Evolutionary conservation across 2,329 filamentous ascomycete genomes (phyloP), one percentile per base, ranked within the genome.

Genomic region (Mollisiaceae sp.): DNA sequence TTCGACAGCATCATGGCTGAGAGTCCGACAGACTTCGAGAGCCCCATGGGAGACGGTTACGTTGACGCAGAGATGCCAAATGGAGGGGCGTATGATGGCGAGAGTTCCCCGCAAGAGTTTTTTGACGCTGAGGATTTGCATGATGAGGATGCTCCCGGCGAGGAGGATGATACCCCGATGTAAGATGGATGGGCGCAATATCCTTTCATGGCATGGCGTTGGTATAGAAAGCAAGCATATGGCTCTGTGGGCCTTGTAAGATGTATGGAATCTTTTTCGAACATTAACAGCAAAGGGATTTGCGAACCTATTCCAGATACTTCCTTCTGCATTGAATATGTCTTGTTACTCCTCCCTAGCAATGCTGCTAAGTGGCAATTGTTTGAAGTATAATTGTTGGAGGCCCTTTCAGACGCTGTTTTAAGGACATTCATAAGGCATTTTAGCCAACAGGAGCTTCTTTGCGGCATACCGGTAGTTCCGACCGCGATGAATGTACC

Each of bases 61-160:
- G 62, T 58, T 5, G 41, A 35, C 18, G 56, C 52, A 22, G 20
- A 52, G 20, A 50, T n/a, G n/a, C 45, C 45, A 11, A 39, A 36
- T 24, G 60, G 52, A 38, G 65, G 39, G 8, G 58, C 45, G 43
- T 39, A 24, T 18, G 38, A 63, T 36, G 60, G 52, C 45, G 63
- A 36, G 12, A 62, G 47, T 41, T 59, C 59, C 9, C 39, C 20
- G 11, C n/a, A 27, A 12, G 39, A 35, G 9, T 38, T 38, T 20
- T 67, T 59, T 27, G 54, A 59, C 9, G 36, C 59, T 39, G 59
- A 60, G 18, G 55, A 43, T 22, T 39, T 62, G 8, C 65, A 59
- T 39, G 63, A 67, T 36, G 60, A 63, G 27, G 63, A 67, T 62
- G 66, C 65, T 2, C 45, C 55, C 11, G 66, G 60, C 36, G 65